Evolutionary conservation across 2,329 filamentous ascomycete genomes (phyloP).

Genomic region (Acephala macrosclerotiorum): DNA sequence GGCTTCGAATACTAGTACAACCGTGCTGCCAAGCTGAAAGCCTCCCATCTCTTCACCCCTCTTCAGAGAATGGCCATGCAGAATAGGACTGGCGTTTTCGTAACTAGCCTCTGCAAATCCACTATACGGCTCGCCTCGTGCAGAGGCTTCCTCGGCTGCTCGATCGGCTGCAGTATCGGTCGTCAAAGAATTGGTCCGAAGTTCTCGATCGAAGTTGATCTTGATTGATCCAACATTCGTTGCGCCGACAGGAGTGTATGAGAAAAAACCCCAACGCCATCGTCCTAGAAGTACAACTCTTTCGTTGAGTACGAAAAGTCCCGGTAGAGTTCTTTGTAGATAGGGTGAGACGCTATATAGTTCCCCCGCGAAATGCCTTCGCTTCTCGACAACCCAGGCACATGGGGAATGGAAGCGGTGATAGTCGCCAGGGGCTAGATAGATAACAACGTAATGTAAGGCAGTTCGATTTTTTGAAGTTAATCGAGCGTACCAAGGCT

Average conservation of each 20-base stretch:
- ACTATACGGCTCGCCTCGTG: constrained; percentile 81
- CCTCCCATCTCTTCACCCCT: constrained; percentile 98
- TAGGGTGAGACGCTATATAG: constrained; percentile 95
- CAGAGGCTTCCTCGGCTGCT: constrained; percentile 80
- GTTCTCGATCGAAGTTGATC: constrained; percentile 94
- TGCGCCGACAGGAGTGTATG: constrained; percentile 92
- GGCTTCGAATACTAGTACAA: constrained; percentile 96
- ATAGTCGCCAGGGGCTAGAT: constrained; percentile 96
- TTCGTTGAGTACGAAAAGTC: constrained; percentile 96
- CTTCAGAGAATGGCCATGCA: constrained; percentile 83
- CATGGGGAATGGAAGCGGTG: constrained; percentile 97
- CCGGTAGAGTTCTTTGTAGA: constrained; percentile 88
- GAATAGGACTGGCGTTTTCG: constrained; percentile 74
- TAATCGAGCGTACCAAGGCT: constrained; percentile 75
- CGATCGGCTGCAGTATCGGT: constrained; percentile 92
- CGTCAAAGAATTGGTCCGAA: constrained; percentile 89
- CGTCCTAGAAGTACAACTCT: constrained; percentile 90
- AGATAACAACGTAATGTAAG: constrained; percentile 94
- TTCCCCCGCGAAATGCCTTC: constrained; percentile 97
- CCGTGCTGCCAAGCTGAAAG: constrained; percentile 92
- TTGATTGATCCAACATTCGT: constrained; percentile 98
- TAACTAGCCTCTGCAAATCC: constrained; percentile 96
- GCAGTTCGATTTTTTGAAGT: constrained; percentile 69
- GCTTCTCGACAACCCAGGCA: constrained; percentile 92
- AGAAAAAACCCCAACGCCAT: constrained; percentile 98